These are phyloP conservation scores for Apocynum venetum DNA, from an alignment of 257 asterid species.

Conservation along the genomic window DNA sequence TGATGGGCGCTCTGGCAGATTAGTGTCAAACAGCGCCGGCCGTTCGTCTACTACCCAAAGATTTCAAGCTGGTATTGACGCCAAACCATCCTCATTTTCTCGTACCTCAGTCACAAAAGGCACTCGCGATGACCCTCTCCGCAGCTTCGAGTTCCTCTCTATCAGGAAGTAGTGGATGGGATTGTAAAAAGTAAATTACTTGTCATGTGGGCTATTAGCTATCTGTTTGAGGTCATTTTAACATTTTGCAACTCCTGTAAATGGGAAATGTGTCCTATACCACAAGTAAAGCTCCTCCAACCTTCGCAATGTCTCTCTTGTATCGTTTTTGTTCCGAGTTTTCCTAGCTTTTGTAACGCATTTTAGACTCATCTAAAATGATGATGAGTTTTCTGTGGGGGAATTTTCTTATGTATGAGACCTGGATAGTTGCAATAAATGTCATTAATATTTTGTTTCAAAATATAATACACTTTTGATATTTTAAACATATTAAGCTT, in stretches of 20 bases:
- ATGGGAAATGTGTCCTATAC: conserved; percentile 31
- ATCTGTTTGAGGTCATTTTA: conserved; percentile 23
- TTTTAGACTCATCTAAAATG: conserved; percentile 32
- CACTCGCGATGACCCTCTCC: conserved; percentile 72
- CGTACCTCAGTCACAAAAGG: conserved; percentile 52
- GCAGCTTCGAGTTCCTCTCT: conserved; percentile 87
- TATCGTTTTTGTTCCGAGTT: conserved; percentile 37
- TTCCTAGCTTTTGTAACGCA: conserved; percentile 24
- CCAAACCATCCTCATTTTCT: conserved; percentile 50
- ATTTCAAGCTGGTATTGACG: conserved; percentile 46
- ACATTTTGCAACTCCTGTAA: conserved; percentile 29
- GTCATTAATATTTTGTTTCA: not conserved
- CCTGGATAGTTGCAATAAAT: conserved; percentile 16
- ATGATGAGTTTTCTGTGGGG: conserved; percentile 36
- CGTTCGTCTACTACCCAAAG: conserved; percentile 56
- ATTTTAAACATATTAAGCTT: no score
- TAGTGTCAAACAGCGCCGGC: conserved; percentile 31
- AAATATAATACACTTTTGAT: no score
- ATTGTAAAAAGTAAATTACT: conserved; percentile 27
- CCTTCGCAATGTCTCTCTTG: conserved; percentile 12
- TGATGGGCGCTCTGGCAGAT: conserved; percentile 37
- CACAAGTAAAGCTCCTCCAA: conserved; percentile 21
- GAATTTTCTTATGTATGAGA: conserved; percentile 23
- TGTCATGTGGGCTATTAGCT: conserved; percentile 18
- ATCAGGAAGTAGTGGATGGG: conserved; percentile 31